phyloP scores from a whole-genome alignment of 2,329 filamentous ascomycete genomes.

The Cladosporium cucumerinum region DNA sequence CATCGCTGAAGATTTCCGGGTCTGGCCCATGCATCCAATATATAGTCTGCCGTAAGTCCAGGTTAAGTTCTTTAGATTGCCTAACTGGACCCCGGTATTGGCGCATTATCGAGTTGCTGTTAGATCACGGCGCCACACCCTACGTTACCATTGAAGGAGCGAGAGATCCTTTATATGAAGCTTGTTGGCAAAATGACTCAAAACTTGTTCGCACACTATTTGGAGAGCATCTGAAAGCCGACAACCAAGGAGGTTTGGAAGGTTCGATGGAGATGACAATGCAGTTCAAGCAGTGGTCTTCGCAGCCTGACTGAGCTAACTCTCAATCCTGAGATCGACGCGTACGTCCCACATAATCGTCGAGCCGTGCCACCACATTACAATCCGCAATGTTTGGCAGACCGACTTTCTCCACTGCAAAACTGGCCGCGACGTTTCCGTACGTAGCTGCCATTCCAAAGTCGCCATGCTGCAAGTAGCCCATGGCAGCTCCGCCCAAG shows the following conservation, averaged over 20 bases:
- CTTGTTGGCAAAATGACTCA: neutral
- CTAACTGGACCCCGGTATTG: too few species aligned
- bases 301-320: too few species aligned
- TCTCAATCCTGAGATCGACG: neutral
- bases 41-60: neutral
- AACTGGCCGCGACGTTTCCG: slow-evolving; percentile 29
- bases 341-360: neutral
- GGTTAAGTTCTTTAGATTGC: too few species aligned
- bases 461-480: slow-evolving; percentile 23
- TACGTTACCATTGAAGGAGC: too few species aligned
- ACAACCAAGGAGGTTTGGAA: neutral
- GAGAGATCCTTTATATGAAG: neutral
- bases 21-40: neutral
- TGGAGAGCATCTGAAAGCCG: neutral
- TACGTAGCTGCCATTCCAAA: slow-evolving; percentile 25
- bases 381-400: slow-evolving; percentile 15
- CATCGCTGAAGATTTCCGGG: neutral
- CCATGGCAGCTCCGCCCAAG: slow-evolving; percentile 29
- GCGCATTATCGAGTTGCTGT: neutral
- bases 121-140: neutral
- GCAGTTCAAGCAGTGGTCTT: too few species aligned
- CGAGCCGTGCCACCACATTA: neutral
- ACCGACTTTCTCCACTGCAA: slow-evolving; percentile 28
- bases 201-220: neutral
- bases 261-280: too few species aligned